Base-by-base conservation (phyloP, 2,329 filamentous ascomycete species). In the Ophiosphaerella narmari region DNA sequence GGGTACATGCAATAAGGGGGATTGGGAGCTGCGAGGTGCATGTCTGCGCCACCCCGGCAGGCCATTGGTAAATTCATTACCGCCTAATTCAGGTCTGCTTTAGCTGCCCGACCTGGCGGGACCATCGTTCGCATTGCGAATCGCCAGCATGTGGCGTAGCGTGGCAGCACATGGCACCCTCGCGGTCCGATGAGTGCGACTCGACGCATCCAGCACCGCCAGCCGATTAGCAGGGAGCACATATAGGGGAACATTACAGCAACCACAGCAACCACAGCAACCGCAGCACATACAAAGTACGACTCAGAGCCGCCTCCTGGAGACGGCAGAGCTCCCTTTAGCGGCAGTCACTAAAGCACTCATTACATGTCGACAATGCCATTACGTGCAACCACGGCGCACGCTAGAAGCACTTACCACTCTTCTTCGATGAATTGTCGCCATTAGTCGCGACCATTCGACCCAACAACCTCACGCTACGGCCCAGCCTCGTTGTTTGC, bases 61-160 rank as follows among this genome's bases (percentile, higher is more conserved):
- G 5, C 34, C 18, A 62, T 62, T 62, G 50, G 60, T 40, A 44
- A 8, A 48, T 62, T 58, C 45, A 52, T 41, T 63, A 63, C 60
- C 39, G 24, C 26, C 26, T 42, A 37, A 52, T 39, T 49, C 48
- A 47, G 48, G 29, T 33, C 29, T 34, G 46, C 39, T 42, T 44
- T 42, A 47, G 43, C 12, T 34, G 34, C 26, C 57, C 59, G 54
- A 48, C 41, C 43, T 47, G 52, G 52, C 52, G 61, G 61, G 60
- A 50, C 55, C 42, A 47, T 52, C 50, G 55, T 55, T 62, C 57
- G 52, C 55, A 52, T 44, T 57, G 57, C 53, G 50, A 48, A 55
- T 54, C 57, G 39, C 39, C 14, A 31, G 24, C 29, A 29, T n/a
- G 14, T 43, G 41, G 34, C 41, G 48, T 48, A 21, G 51, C 48